Conservation (phyloP, 2,329 filamentous ascomycete species). For the Fusarium duplospermum region DNA sequence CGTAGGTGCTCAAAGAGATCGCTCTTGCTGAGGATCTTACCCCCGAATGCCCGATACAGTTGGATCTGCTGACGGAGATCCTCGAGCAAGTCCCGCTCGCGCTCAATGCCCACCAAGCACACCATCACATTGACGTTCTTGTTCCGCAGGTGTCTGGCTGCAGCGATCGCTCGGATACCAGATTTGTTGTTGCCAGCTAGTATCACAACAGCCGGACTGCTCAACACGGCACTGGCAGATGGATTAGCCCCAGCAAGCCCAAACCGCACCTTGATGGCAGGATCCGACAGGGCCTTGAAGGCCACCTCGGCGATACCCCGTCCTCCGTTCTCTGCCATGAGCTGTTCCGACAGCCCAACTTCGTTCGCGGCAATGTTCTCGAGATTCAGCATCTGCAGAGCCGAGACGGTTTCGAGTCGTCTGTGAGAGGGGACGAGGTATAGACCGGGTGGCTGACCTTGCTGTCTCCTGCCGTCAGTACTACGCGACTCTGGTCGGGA, state of each 20-base stretch:
- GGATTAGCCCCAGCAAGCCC: slow-evolving; percentile 55
- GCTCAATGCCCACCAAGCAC: slow-evolving; percentile 86
- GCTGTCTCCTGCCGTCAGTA: slow-evolving; percentile 52
- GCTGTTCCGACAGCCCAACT: slow-evolving; percentile 85
- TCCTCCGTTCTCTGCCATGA: slow-evolving; percentile 92
- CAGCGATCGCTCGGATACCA: slow-evolving; percentile 85
- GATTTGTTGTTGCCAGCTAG: slow-evolving; percentile 97
- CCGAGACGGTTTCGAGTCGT: slow-evolving; percentile 71
- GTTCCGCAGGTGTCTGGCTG: slow-evolving; percentile 87
- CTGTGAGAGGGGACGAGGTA: slow-evolving; percentile 67
- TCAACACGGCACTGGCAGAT: slow-evolving; percentile 45
- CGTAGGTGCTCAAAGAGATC: slow-evolving; percentile 71
- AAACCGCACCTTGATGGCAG: slow-evolving; percentile 66
- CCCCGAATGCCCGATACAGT: slow-evolving; percentile 86
- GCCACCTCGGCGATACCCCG: slow-evolving; percentile 89
- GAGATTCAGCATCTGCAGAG: slow-evolving; percentile 89
- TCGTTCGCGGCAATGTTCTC: slow-evolving; percentile 92
- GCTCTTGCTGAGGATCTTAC: slow-evolving; percentile 72
- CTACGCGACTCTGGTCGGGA: slow-evolving; percentile 47
- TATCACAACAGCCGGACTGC: slow-evolving; percentile 69
- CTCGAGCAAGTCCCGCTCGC: slow-evolving; percentile 83
- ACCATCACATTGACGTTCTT: slow-evolving; percentile 84
- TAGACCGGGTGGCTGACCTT: slow-evolving; percentile 58
- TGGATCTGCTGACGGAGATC: slow-evolving; percentile 84
- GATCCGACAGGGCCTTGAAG: slow-evolving; percentile 73